These are phyloP conservation scores for Vinca minor DNA, from an alignment of 257 asterid genomes.

Conservation along the genomic window DNA sequence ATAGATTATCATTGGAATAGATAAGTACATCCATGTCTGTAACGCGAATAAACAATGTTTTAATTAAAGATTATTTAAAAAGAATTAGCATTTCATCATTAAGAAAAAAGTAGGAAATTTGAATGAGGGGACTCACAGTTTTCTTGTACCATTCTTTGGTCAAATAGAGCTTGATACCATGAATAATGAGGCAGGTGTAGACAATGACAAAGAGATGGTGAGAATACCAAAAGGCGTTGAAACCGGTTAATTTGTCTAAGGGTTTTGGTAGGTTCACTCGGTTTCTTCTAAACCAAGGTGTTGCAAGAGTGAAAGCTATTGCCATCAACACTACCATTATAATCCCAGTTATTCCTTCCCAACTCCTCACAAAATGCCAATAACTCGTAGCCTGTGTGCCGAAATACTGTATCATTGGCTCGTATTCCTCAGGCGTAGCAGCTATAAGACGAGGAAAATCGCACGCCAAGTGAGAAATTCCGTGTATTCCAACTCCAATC, in stretches of 20 bases:
- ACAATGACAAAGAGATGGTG: conserved; percentile 74
- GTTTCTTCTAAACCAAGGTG: conserved; percentile 68
- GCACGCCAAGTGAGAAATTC: conserved; percentile 52
- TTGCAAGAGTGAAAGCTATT: conserved; percentile 72
- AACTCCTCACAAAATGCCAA: conserved; percentile 54
- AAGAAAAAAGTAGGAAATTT: no score
- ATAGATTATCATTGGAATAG: conserved; percentile 50
- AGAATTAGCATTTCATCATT: background rate
- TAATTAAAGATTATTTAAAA: background rate
- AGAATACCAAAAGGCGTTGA: conserved; percentile 92
- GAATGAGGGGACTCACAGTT: conserved; percentile 37
- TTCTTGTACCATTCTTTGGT: conserved; percentile 51
- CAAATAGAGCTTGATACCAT: conserved; percentile 68
- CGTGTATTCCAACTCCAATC: conserved; percentile 71
- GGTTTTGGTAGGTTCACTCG: conserved; percentile 48
- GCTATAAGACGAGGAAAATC: conserved; percentile 59
- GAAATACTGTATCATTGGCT: conserved; percentile 40
- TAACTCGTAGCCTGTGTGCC: conserved; percentile 60
- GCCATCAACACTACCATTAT: conserved; percentile 76
- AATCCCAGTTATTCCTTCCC: conserved; percentile 75
- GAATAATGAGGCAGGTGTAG: conserved; percentile 56
- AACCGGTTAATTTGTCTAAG: conserved; percentile 58
- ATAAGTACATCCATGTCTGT: conserved; percentile 88
- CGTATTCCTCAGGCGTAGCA: conserved; percentile 36
- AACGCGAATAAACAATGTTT: background rate